These are phyloP conservation scores for Solanum infundibuliforme DNA, from an alignment of 257 asterid species.

Conservation along the genomic window DNA sequence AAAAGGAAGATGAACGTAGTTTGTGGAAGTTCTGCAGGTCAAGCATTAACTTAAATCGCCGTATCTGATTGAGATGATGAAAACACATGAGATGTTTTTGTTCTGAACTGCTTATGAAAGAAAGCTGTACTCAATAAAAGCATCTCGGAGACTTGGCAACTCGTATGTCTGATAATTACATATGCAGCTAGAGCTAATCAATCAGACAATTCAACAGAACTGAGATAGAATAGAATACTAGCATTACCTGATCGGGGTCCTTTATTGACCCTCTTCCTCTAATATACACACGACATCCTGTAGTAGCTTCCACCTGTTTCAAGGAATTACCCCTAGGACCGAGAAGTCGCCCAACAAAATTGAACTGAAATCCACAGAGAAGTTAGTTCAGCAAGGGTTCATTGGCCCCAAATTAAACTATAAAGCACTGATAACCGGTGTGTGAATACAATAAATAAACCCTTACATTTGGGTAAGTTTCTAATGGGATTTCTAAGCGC, in stretches of 20 bases:
- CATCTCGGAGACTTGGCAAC: not conserved
- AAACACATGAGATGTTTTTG: not conserved
- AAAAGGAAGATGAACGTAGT: not conserved
- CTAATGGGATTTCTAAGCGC: constrained; percentile 95
- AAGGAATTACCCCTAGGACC: constrained; percentile 97
- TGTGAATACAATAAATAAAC: not conserved
- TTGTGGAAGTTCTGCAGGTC: not conserved
- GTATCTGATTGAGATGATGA: not conserved
- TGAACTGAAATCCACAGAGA: constrained; percentile 44
- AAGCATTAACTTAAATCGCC: not conserved
- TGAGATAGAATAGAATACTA: not conserved
- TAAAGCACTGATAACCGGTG: not conserved
- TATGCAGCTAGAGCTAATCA: not conserved
- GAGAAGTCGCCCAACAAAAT: constrained; percentile 94
- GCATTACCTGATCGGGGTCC: constrained; percentile 86
- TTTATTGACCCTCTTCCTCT: constrained; percentile 97
- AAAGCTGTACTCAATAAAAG: not conserved
- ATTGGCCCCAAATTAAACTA: not conserved
- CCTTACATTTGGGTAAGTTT: constrained; percentile 78
- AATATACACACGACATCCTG: constrained; percentile 95
- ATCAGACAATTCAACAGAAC: not conserved
- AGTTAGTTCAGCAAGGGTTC: not conserved
- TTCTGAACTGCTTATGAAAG: not conserved
- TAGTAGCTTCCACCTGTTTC: constrained; percentile 90
- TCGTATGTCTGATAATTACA: not conserved